Percentiles rank a stretch among this genome's conserved stretches.
These are phyloP conservation scores for Calcarisporium arbuscula DNA, from an alignment of 2,329 filamentous ascomycete genomes.

Conservation along the genomic window DNA sequence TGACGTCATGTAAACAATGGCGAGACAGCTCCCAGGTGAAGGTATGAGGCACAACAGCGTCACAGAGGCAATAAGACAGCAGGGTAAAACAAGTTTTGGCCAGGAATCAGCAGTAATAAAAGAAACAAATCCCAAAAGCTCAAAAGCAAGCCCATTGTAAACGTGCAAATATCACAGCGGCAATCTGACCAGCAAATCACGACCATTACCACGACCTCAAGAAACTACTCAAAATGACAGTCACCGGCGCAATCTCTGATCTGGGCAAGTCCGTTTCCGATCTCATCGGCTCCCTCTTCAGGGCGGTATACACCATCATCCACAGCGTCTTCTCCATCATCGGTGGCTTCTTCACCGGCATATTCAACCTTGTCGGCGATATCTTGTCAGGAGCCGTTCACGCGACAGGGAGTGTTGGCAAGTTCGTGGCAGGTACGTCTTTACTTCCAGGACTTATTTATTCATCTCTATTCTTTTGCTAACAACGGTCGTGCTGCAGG, in stretches of 20 bases:
- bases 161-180: too few species aligned
- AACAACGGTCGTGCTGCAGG: slow-evolving; percentile 16
- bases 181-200: too few species aligned
- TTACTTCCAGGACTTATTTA: not conserved
- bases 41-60: too few species aligned
- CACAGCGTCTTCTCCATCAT: slow-evolving; percentile 26
- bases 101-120: too few species aligned
- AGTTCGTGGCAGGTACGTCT: slow-evolving; percentile 31
- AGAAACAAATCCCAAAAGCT: too few species aligned
- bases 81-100: too few species aligned
- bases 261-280: not conserved
- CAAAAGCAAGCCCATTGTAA: too few species aligned
- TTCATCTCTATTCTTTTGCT: not conserved
- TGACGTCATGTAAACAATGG: too few species aligned
- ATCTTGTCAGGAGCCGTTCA: slow-evolving; percentile 29
- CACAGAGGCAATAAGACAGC: too few species aligned
- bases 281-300: not conserved
- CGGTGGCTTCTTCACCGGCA: slow-evolving; percentile 28
- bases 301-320: slow-evolving; percentile 17
- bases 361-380: slow-evolving; percentile 29
- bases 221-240: slow-evolving; percentile 25
- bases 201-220: slow-evolving; percentile 35
- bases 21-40: too few species aligned
- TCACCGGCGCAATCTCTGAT: not conserved
- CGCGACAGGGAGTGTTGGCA: slow-evolving; percentile 30